Conservation (phyloP, 768 basidiomycete genomes). For the Kwoniella shandongensis region DNA sequence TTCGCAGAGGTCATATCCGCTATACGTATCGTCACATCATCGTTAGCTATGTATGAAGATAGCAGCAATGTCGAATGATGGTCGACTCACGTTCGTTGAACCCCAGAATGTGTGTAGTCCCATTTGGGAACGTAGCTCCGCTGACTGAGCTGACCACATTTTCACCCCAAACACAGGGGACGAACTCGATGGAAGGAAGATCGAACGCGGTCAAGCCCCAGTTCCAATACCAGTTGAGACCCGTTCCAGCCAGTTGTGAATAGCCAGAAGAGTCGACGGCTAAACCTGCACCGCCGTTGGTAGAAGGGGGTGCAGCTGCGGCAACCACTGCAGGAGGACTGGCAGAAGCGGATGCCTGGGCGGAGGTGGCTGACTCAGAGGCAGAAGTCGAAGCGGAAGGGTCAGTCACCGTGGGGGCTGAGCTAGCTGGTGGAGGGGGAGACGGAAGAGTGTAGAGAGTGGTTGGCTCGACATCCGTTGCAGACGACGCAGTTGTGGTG, state of each 20-base stretch:
- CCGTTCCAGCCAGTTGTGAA: not conserved
- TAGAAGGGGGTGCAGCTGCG: conserved; percentile 1
- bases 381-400: not conserved
- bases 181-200: conserved; percentile 23
- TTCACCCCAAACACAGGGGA: conserved; percentile 28
- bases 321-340: not conserved
- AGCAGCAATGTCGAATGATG: not conserved
- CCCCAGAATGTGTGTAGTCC: conserved; percentile 29
- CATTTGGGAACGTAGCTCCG: conserved; percentile 4
- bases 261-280: conserved; percentile 10
- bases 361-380: not conserved
- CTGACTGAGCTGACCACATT: conserved; percentile 5
- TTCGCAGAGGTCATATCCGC: conserved; percentile 21
- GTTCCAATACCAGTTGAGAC: conserved; percentile 30
- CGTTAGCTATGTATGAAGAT: not conserved
- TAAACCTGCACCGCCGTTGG: conserved; percentile 8
- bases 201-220: conserved; percentile 20
- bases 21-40: conserved; percentile 1
- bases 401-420: not conserved
- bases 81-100: conserved; percentile 46
- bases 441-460: not conserved
- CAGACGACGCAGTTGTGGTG: conserved; percentile 3
- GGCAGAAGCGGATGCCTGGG: not conserved
- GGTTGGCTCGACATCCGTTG: not conserved
- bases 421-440: not conserved